Evolutionary conservation across 2,329 filamentous ascomycete genomes (phyloP), one percentile per base, ranked within the genome.

Genomic region (Claviceps sp.): DNA sequence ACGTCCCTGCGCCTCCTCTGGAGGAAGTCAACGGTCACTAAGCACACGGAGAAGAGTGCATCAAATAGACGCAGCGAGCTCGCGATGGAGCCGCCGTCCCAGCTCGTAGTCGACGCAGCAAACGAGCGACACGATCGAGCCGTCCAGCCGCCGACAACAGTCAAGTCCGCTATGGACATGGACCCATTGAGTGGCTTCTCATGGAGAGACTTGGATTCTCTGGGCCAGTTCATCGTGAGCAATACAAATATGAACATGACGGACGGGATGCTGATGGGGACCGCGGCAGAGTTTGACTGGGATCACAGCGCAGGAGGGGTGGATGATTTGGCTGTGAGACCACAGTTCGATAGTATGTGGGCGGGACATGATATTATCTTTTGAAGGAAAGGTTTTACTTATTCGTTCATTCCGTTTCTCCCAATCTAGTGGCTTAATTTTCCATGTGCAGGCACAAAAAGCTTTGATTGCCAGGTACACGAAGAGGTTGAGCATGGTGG

Each of bases 1-100:
- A 71, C 77, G 17, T 74, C 82, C 1, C 67, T 84, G 0, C 75
- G 79, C 44, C 68, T 82, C 16, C 64, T 84, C 2, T 83, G 80
- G 80, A 70, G 76, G 34, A 74, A 64, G 52, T 58, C 61, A 26
- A 38, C 61, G 1, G 58, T 34, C 29, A 34, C 57, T n/a, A 58
- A 51, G 29, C 46, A 50, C 29, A 9, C 51, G 3, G 9, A 36
- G 42, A 56, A 52, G 40, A 11, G 44, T 3, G 34, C 43, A 40
- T 16, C 38, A 40, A n/a, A 34, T 11, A n/a, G 38, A 2, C 50
- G 49, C n/a, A 55, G 40, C 9, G 52, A 54, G 16, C 48, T 50
- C 8, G 48, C 49, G 20, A 52, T 16, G 43, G 57, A 55, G 56
- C 55, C 66, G 61, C 52, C 63, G 40, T 52, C 64, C 40, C 59